Base-by-base conservation (phyloP, 2,329 filamentous ascomycete species). In the Cladophialophora chaetospira region DNA sequence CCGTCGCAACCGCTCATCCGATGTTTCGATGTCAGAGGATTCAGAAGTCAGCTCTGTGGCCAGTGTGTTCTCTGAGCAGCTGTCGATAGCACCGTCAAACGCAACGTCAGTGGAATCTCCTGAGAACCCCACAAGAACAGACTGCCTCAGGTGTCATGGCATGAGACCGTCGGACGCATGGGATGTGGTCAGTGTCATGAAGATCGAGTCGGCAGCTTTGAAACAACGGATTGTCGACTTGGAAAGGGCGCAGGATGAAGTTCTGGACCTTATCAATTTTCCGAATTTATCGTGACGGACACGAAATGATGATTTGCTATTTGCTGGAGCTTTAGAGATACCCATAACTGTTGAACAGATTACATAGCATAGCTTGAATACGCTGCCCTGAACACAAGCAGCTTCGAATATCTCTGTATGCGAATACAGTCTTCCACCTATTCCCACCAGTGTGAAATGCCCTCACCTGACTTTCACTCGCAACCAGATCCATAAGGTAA, bases 161-260 rank as follows among this genome's bases (percentile, higher is more conserved):
- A 65, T 73, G 10, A 66, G 67, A 5, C 64, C 72, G 8, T 71
- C 72, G 1, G 75, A 78, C 64, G 81, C 82, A 0, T 85, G 82
- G 80, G 78, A 75, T 65, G 71, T 79, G 60, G 70, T 82, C 63
- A 68, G 77, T 52, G 69, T 80, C 63, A 68, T 83, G 69, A 71
- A 81, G 58, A 72, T 80, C 46, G 82, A 86, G 69, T 86, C 84
- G 60, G 69, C 72, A 23, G 74, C 73, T 5, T 68, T 86, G 45
- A 80, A 81, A 64, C 70, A 73, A 42, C 73, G 81, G 45, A 73
- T 86, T 3, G 74, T 75, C 9, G 76, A 80, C 49, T 70, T 86
- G 31, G 81, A 85, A 65, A 70, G 73, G 38, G 77, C 77, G 17
- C 73, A 85, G 47, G 82, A 86, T 53, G 78, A 81, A 38, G 82